Base-by-base conservation (phyloP, 2,329 filamentous ascomycete genomes). In the Cladosporium halotolerans region DNA sequence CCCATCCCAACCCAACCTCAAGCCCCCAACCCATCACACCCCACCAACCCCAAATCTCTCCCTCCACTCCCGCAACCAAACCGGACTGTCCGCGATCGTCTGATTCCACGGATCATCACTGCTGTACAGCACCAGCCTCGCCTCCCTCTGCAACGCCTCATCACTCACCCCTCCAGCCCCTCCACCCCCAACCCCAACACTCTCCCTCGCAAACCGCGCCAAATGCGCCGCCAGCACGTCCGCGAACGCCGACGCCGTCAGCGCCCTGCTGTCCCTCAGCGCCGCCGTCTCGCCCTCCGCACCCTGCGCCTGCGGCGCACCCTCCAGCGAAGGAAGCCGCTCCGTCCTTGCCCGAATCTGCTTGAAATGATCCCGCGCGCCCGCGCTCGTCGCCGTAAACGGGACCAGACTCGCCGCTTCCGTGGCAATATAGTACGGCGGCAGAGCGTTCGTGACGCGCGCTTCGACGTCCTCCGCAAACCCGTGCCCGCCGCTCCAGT, bases 51-150 rank as follows among this genome's bases (percentile, higher is more conserved):
- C 23, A 28, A 28, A 31, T 16, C 39, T 50, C 3, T 42, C 38
- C 3, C 47, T 38, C 14, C 73, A 74, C 6, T 73, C 57, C 16
- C 63, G 66, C 14, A 74, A 61, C 72, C 72, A 74, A 44, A 73
- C 70, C 5, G 57, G 55, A 36, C 60, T 65, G 40, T 66, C 64
- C 9, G 63, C 64, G 7, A 63, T 65, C 13, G 68, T 70, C 14
- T 52, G 48, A 49, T 78, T 72, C 74, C 74, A 77, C 2, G 66
- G 59, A 50, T 77, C 75, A 38, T 76, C 73, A 14, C 67, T 65
- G 23, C 70, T 69, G 51, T 75, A 77, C 4, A 76, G 53, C 16
- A 76, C 71, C 31, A 62, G 62, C 11, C 74, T 66, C 1, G 75
- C 69, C 50, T 76, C 65, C 6, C 60, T 57, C 60, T 77, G 74